Evolutionary conservation across 257 asterid species (phyloP), one percentile per base, ranked within the genome.

Genomic region (Voacanga thouarsii): DNA sequence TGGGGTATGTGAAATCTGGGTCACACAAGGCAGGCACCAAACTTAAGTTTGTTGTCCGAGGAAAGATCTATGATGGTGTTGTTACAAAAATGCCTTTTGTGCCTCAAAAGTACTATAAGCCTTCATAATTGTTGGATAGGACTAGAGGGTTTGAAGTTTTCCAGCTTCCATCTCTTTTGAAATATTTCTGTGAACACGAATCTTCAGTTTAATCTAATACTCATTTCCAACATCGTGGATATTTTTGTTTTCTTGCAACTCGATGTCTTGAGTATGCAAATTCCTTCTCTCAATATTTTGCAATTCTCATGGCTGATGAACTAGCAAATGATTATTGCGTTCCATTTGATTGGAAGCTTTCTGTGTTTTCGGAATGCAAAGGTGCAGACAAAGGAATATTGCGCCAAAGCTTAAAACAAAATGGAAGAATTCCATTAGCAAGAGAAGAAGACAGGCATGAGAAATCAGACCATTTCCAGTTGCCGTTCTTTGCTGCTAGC

Each of bases 1-100:
- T 96, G 97, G 99, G 99, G 67, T 96, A 96, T 75, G 97, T 96
- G 73, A 96, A 96, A 80, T 89, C 99, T 4, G 99, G 98, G 26
- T 41, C 7, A 28, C 98, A 96, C 89, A 96, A 96, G 85, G 80
- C 86, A 0, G 97, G 98, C 37, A 90, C 97, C 12, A 89, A 89
- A 39, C 88, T 96, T 14, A 96, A 93, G 94, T 89, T 96, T 44
- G 83, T 87, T 56, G 82, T 93, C 61, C 84, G 99, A 50, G 99
- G 98, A 39, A 92, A 96, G 87, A 12, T 88, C 1, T 86, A 96
- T 19, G 97, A 93, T 76, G 99, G 97, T n/a, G 76, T 83, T 1
- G 83, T 96, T 70, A 92, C 98, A 15, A 93, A 93, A 85, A 88
- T 93, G 98, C 97, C 97, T 14, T 92, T 94, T 65, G 97, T 92